phyloP scores from a whole-genome alignment of 768 basidiomycete genomes.

The Erythrobasidium yunnanense region DNA sequence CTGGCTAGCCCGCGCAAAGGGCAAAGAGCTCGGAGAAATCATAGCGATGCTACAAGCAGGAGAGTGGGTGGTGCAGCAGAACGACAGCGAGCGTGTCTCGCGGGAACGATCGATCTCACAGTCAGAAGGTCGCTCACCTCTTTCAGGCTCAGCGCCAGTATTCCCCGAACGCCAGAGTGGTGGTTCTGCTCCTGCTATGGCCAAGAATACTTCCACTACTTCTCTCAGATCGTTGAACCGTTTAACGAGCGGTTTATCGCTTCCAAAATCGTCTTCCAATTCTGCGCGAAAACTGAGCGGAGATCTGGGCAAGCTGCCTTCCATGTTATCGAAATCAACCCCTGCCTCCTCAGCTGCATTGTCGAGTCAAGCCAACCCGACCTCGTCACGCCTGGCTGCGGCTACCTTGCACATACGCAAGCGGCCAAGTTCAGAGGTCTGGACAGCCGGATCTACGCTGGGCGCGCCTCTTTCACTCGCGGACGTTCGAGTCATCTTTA shows the following conservation, averaged over 20 bases:
- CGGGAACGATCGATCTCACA: neutral
- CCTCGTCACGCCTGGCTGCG: neutral
- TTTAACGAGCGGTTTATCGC: too few relatives aligned
- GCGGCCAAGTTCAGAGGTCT: neutral
- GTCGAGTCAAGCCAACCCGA: too few relatives aligned
- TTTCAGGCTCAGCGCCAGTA: too few relatives aligned
- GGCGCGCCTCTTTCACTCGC: neutral
- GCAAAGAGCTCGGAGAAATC: conserved; percentile 8
- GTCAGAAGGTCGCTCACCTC: too few relatives aligned
- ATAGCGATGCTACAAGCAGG: neutral
- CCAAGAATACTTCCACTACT: too few relatives aligned
- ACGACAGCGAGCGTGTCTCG: neutral
- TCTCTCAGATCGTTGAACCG: too few relatives aligned
- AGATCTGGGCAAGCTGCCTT: too few relatives aligned
- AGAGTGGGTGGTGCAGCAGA: neutral
- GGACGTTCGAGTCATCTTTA: conserved; percentile 32
- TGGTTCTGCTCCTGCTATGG: too few relatives aligned
- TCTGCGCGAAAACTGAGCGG: too few relatives aligned
- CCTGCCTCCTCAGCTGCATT: neutral
- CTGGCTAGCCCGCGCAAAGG: conserved; percentile 29
- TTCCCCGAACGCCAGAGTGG: too few relatives aligned
- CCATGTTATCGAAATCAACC: neutral
- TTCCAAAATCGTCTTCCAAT: too few relatives aligned
- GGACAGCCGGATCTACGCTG: neutral
- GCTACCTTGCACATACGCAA: neutral